Conservation (phyloP, 306 rosid genomes). For the Cyclanthera cordifolia region DNA sequence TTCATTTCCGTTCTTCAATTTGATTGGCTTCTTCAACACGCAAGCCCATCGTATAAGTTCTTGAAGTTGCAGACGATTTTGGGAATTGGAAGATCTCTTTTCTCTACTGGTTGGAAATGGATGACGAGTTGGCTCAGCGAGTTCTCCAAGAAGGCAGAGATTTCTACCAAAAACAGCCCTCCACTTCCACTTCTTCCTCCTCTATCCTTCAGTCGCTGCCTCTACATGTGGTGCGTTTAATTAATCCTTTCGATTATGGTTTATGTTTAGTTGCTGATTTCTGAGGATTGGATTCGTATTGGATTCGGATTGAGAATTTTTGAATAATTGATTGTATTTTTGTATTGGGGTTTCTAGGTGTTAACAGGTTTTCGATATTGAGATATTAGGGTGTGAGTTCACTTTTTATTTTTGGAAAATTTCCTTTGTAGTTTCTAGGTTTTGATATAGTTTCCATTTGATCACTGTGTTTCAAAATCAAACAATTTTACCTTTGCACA, state of each 20-base stretch:
- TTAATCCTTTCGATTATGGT: not conserved
- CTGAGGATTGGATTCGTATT: not conserved
- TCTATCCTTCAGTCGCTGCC: conserved; percentile 97
- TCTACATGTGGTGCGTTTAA: conserved; percentile 69
- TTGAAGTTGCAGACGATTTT: not conserved
- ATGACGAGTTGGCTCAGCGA: conserved; percentile 81
- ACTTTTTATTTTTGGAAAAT: too few species aligned
- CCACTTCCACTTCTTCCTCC: conserved; percentile 72
- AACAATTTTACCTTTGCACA: too few species aligned
- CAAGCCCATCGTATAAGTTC: not conserved
- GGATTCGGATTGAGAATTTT: not conserved
- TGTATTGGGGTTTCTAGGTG: not conserved
- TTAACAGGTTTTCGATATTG: not conserved
- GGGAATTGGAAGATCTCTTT: not conserved
- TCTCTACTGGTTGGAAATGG: conserved; percentile 32
- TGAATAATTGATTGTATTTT: not conserved
- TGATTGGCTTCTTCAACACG: conserved; percentile 9
- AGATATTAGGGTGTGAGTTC: not conserved
- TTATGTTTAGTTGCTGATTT: not conserved
- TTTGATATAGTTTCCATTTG: too few species aligned
- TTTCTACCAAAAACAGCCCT: conserved; percentile 75
- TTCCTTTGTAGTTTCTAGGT: too few species aligned
- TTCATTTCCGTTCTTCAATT: not conserved
- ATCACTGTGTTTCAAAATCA: too few species aligned
- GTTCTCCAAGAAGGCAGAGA: conserved; percentile 99